Conservation (phyloP, 331 rosid species). For the Spiraea crenata region DNA sequence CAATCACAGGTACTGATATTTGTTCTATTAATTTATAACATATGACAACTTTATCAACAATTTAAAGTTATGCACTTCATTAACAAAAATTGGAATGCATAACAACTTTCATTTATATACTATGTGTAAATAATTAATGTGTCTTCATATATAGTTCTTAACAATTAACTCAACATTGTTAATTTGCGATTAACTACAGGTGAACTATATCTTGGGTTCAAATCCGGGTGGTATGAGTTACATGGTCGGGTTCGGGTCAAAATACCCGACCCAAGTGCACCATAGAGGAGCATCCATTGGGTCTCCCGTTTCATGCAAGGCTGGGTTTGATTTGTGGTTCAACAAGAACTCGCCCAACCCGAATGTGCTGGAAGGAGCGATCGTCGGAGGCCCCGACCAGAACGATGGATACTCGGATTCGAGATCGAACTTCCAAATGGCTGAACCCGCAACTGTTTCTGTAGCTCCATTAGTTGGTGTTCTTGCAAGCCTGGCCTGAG, state of each 20-base stretch:
- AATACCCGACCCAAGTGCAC: slow-evolving; percentile 45
- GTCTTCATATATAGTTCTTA: not conserved
- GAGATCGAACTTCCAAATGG: slow-evolving; percentile 37
- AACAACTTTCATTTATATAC: no score
- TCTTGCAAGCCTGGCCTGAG: slow-evolving; percentile 39
- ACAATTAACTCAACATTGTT: not conserved
- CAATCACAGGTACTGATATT: slow-evolving; percentile 27
- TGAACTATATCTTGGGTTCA: slow-evolving; percentile 57
- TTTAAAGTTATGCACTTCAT: no score
- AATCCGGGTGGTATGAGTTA: slow-evolving; percentile 54
- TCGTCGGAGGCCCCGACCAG: slow-evolving; percentile 47
- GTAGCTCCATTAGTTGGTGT: slow-evolving; percentile 57
- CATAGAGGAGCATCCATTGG: slow-evolving; percentile 73
- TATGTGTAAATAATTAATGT: no score
- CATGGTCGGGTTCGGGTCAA: slow-evolving; percentile 70
- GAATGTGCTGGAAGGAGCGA: slow-evolving; percentile 52
- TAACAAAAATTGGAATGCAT: no score
- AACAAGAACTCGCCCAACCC: slow-evolving; percentile 47
- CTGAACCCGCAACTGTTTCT: slow-evolving; percentile 45
- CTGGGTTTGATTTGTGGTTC: slow-evolving; percentile 42
- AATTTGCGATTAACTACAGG: slow-evolving; percentile 28
- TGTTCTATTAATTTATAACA: not conserved
- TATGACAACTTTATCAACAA: no score
- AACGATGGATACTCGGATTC: slow-evolving; percentile 36
- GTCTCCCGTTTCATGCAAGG: slow-evolving; percentile 45